Base-by-base conservation (phyloP, 208 protist species). In the Tritrichomonas musculus region DNA sequence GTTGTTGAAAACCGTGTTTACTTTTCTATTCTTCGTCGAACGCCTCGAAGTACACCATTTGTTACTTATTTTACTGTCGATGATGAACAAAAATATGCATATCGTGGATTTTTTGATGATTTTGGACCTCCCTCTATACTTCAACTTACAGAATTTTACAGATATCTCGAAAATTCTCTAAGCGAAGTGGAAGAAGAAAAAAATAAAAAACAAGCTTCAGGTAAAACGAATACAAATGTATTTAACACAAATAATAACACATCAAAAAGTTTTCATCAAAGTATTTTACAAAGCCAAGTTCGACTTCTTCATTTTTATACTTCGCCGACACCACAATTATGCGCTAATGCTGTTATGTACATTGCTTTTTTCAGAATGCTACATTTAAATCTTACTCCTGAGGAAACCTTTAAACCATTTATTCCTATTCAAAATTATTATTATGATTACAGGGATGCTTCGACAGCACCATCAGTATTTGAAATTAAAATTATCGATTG, bases 381-480 rank as follows among this genome's bases (percentile, higher is more conserved):
- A n/a, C 47, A 88, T 36, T 39, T 88, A 39, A 25, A 57, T 13
- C 41, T 57, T 39, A 53, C 47, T 17, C 47, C 77, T 20, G 17
- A 60, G 9, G 41, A 88, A 88, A 57, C 77, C 3, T 53, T 39
- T 27, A 47, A 88, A 50, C 77, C 77, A 33, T 88, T 53, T n/a
- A 13, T n/a, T n/a, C 11, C 8, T 17, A 33, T 69, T 33, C 11
- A 69, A n/a, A 82, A 82, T 50, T 82, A n/a, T 82, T 50, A 50
- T 50, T 20, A 60, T n/a, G 94, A 97, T 44, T 99, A 97, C 94
- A 95, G 98, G 55, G 98, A 99, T 94, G 98, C 98, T 14, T 97
- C 96, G 75, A 95, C 95, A 72, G 96, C 97, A 44, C 95, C 69
- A 44, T 96, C 92, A 8, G 95, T 92, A 33, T 97, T 93, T 94